Base-by-base conservation (phyloP, 1,139 yeast species). In the Geotrichum histeridarum region DNA sequence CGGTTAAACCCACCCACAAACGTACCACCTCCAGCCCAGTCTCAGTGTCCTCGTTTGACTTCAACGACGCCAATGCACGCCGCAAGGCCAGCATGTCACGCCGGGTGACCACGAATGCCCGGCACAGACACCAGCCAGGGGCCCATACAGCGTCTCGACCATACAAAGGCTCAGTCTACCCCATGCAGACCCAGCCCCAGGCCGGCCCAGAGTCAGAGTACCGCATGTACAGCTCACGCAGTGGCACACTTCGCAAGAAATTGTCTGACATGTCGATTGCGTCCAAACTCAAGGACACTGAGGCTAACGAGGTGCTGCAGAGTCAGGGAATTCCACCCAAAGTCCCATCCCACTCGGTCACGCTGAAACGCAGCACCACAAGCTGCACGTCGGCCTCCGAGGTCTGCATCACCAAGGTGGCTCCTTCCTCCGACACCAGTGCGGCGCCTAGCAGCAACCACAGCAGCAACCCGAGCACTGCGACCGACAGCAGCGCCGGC, bases 251-350 rank as follows among this genome's bases (percentile, higher is more conserved):
- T 6, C 51, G 51, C 42, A 42, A 42, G 27, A 48, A 48, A 35
- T 8, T 42, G n/a, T 48, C 51, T 1, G 51, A 41, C 31, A 8
- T 42, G 43, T 46, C 42, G 7, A 47, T 32, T 42, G 56, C 32
- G 48, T 49, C 54, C 42, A 49, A 48, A 42, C 53, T 14, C 39
- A 38, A 30, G 15, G 50, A 38, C 35, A 44, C 38, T 35, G 50
- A 22, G 15, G 27, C 8, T 42, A 53, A 38, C 41, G 49, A 42
- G 44, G 61, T 27, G 59, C 60, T 52, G 67, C 64, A 8, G 22
- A 42, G 45, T 35, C 33, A 48, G 22, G 68, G 68, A 14, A 63
- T 65, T 42, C 68, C 67, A 11, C 68, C 68, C 1, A 55, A 56
- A 44, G 67, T 64, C 5, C 68, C 68, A 4, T 58, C 61, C 11